These are phyloP conservation scores for Diplodia mutila DNA, from an alignment of 2,329 filamentous ascomycete genomes.

Conservation along the genomic window DNA sequence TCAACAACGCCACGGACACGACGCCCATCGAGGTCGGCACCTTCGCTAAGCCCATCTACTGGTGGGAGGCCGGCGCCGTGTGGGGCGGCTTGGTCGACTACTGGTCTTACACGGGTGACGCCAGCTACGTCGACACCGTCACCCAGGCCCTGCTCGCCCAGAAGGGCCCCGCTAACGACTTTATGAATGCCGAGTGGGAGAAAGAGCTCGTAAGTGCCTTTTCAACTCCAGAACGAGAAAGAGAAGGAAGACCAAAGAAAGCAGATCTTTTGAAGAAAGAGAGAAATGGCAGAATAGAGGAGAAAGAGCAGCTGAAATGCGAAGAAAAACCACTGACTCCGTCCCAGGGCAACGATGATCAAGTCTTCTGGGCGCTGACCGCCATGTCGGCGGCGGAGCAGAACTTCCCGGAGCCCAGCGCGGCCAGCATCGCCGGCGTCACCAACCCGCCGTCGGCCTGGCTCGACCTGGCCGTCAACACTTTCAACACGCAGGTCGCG, in stretches of 20 bases:
- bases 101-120: constrained; percentile 48
- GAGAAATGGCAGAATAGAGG: too few species aligned
- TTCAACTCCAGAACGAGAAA: constrained; percentile 28
- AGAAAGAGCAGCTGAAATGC: neutral
- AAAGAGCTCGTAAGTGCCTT: constrained; percentile 46
- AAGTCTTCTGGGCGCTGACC: constrained; percentile 62
- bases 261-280: too few species aligned
- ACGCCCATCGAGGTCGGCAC: constrained; percentile 53
- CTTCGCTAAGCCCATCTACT: constrained; percentile 49
- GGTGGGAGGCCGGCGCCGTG: constrained; percentile 49
- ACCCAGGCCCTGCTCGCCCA: constrained; percentile 69
- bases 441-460: constrained; percentile 60
- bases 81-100: constrained; percentile 46
- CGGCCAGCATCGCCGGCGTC: constrained; percentile 27
- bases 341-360: constrained; percentile 61
- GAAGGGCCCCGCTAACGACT: constrained; percentile 71
- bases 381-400: constrained; percentile 62
- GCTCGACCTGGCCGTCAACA: constrained; percentile 76
- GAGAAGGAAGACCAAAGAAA: too few species aligned
- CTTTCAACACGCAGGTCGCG: constrained; percentile 75
- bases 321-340: neutral
- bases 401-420: constrained; percentile 48
- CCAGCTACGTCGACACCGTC: constrained; percentile 43
- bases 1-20: constrained; percentile 11
- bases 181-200: constrained; percentile 56